Conservation (phyloP, 1,284 basidiomycete species). For the Heterobasidion occidentale region DNA sequence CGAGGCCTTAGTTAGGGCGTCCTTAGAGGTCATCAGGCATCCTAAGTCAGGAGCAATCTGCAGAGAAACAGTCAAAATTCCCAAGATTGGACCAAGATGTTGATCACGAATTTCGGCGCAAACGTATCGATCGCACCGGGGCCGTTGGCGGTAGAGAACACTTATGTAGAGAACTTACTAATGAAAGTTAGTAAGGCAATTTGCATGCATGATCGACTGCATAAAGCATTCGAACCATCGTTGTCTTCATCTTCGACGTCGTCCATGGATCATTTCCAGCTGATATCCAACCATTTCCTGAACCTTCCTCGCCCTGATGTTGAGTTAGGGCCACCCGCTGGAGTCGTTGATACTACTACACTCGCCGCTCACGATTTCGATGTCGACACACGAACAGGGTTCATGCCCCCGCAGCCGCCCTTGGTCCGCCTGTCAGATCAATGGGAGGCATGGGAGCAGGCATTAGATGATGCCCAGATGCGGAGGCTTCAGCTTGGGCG, state of each 20-base stretch:
- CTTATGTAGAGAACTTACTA: no score
- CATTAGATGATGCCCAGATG: slow-evolving; percentile 43
- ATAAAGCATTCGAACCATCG: not conserved
- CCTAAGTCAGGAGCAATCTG: no score
- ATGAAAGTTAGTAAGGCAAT: no score
- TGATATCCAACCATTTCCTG: slow-evolving; percentile 57
- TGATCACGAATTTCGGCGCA: no score
- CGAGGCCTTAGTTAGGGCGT: no score
- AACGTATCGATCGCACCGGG: no score
- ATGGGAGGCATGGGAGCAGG: slow-evolving; percentile 70
- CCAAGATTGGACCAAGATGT: no score
- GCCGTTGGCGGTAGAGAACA: no score
- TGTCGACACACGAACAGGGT: slow-evolving; percentile 87
- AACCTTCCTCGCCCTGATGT: slow-evolving; percentile 52
- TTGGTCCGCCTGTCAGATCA: slow-evolving; percentile 48
- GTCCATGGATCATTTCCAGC: slow-evolving; percentile 3
- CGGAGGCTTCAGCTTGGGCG: slow-evolving; percentile 51
- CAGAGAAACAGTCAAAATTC: no score
- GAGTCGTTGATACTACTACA: slow-evolving; percentile 71
- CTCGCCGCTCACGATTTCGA: slow-evolving; percentile 93
- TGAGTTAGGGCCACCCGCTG: slow-evolving; percentile 26
- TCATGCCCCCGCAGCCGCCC: slow-evolving; percentile 82
- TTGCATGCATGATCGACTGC: not conserved
- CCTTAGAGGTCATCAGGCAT: no score
- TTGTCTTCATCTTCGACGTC: not conserved